Evolutionary conservation across 257 asterid genomes (phyloP).

Genomic region (Osmanthus fragrans): DNA sequence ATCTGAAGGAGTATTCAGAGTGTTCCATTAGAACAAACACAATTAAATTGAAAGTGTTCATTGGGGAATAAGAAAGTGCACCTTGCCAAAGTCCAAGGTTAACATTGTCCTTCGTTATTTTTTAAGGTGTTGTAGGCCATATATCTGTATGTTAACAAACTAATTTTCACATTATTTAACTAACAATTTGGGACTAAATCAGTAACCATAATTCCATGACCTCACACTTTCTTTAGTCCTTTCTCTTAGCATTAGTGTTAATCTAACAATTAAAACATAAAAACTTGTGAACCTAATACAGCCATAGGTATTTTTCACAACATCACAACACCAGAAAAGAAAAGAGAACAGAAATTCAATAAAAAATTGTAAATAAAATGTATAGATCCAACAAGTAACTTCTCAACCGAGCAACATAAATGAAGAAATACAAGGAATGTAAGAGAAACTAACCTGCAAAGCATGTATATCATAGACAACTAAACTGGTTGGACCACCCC

Average conservation of each 20-base stretch:
- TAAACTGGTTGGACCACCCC: constrained; percentile 96
- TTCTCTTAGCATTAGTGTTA: background rate
- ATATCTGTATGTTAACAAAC: background rate
- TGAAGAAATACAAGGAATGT: constrained; percentile 1
- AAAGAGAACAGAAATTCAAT: background rate
- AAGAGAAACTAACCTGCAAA: constrained; percentile 61
- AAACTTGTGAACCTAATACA: background rate
- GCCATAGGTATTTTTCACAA: background rate
- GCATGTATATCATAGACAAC: constrained; percentile 89
- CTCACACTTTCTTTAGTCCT: background rate
- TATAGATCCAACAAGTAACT: background rate
- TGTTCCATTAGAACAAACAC: background rate
- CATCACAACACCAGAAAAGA: background rate
- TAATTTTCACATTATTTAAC: background rate
- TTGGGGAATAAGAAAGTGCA: background rate
- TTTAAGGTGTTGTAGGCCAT: background rate
- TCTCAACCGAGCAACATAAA: background rate
- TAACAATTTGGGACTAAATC: background rate
- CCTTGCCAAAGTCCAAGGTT: constrained; percentile 6
- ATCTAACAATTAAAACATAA: background rate
- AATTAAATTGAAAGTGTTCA: background rate
- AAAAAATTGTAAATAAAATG: background rate
- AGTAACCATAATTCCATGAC: background rate
- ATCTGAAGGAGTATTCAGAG: background rate
- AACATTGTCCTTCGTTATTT: background rate